Base-by-base conservation (phyloP, 805 yeast species). In the Ogataea degrootiae region DNA sequence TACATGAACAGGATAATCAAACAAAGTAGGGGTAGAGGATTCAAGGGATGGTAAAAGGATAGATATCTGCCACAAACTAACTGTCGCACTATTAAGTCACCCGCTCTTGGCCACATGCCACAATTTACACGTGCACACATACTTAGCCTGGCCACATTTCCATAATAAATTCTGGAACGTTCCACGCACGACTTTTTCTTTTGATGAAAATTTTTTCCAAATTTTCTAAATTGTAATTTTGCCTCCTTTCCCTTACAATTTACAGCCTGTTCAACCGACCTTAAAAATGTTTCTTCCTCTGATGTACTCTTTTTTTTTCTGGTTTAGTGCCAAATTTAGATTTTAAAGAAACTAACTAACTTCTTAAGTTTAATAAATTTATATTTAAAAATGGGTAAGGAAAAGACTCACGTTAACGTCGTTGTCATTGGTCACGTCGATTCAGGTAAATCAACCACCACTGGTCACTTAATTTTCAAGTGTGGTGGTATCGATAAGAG, bases 381-480 rank as follows among this genome's bases (percentile, higher is more conserved):
- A 15, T 15, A 34, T 29, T 16, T n/a, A 41, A 41, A 6, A 34
- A 41, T 41, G 44, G 44, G 44, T 41, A 41, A 41, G 23, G 44
- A 41, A 43, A 91, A 92, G 86, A 70, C 81, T 78, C 98, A 92
- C 87, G 87, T 92, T 82, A 92, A 92, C 96, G 96, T 92, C 80
- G 99, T 94, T 77, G 98, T 94, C 74, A 92, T 92, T 77, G 99
- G 98, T 79, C 98, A 92, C 96, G 98, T 94, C 97, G 98, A 92
- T 80, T 91, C 97, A 69, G 92, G 92, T 80, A 87, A 88, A 82
- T 92, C 97, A 60, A 91, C 98, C 73, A 92, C 97, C 78, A 91
- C 98, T 75, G 97, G 97, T 79, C 97, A 91, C 85, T 87, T 91
- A 79, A 90, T 91, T 73, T 91, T 74, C 96, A 90, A 90, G 92